Base-by-base conservation (phyloP, 2,329 filamentous ascomycete genomes). In the Aspergillus piperis region DNA sequence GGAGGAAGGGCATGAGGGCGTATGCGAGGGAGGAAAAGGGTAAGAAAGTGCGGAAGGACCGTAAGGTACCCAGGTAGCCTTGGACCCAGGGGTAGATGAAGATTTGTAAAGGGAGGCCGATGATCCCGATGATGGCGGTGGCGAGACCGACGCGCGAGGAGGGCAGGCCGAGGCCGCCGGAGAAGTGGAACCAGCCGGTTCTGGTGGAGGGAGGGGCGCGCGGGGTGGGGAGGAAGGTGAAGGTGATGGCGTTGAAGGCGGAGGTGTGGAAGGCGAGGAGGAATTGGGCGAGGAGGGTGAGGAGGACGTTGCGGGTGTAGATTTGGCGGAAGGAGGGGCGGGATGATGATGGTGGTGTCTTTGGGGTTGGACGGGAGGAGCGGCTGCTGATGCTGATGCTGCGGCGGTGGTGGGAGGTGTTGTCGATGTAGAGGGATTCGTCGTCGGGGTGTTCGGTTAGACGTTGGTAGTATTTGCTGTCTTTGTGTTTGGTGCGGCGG, bases 191-290 rank as follows among this genome's bases (percentile, higher is more conserved):
- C 75, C 62, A 74, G 65, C 67, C 25, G 25, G 25, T 27, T 27
- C 25, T 27, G 25, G 7, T 27, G 25, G 25, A 27, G 25, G 25
- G 25, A 27, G 25, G 0, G 72, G 75, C 63, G 81, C 86, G 4
- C 88, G 86, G 0, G 89, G 88, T 90, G 1, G 90, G 91, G 49
- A 93, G 82, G 74, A 93, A 92, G 54, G 91, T 82, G 62, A 90
- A 90, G 80, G 88, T 91, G 48, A 93, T 83, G 2, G 88, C 85
- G 70, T 90, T 89, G 79, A 92, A 93, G 27, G 89, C 88, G 61
- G 88, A 89, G 68, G 91, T 82, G 75, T 91, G 89, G 69, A 91
- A 86, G 64, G 89, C 87, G 66, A 90, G 86, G 52, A 91, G 84
- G 32, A 87, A 87, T 64, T 88, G 87, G 25, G 83, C 84, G 51